phyloP scores from a whole-genome alignment of 148 eudicot species.

The Nepenthes mirabilis region DNA sequence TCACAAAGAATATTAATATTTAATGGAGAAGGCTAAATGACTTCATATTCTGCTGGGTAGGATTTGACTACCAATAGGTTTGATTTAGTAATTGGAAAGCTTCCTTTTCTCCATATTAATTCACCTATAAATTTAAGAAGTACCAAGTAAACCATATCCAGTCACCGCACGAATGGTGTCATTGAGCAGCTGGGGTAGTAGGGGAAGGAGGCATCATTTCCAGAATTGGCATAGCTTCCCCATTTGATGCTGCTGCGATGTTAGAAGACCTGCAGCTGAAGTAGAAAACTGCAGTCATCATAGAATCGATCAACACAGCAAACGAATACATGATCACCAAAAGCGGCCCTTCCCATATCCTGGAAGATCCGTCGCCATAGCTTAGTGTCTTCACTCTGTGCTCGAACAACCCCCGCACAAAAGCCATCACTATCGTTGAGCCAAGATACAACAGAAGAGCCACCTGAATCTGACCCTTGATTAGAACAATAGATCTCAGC shows the following conservation, averaged over 20 bases:
- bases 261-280: constrained; percentile 75
- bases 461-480: constrained; percentile 51
- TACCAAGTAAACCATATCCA: too few relatives aligned
- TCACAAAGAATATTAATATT: too few relatives aligned
- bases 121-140: too few relatives aligned
- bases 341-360: constrained; percentile 92
- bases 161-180: too few relatives aligned
- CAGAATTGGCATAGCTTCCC: constrained; percentile 47
- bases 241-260: constrained; percentile 40
- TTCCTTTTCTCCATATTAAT: too few relatives aligned
- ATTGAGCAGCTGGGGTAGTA: background rate
- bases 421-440: constrained; percentile 74
- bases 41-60: too few relatives aligned
- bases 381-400: constrained; percentile 79
- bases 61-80: too few relatives aligned
- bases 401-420: constrained; percentile 86
- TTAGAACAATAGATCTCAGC: constrained; percentile 25
- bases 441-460: constrained; percentile 78
- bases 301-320: constrained; percentile 67
- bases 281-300: constrained; percentile 90
- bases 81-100: too few relatives aligned
- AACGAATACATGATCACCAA: constrained; percentile 85
- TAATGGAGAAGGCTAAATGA: too few relatives aligned
- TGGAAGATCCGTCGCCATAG: constrained; percentile 72
- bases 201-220: constrained; percentile 40